Conservation (phyloP, 2,329 filamentous ascomycete species). For the Aspergillus sergii region DNA sequence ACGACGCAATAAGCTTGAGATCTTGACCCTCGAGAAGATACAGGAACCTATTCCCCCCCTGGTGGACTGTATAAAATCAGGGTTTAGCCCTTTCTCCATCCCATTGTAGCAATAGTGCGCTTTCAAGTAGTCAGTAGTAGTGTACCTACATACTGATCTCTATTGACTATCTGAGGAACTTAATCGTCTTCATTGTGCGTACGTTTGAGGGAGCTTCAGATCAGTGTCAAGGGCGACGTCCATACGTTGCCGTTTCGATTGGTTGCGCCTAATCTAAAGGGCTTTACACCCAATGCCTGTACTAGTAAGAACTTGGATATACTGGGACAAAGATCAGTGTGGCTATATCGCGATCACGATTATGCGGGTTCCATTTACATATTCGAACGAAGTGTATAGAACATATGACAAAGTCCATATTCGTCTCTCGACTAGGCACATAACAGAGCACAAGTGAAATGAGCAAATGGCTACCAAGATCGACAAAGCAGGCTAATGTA, state of each 20-base stretch:
- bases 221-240: background rate
- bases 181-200: background rate
- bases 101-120: background rate
- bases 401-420: background rate
- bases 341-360: background rate
- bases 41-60: background rate
- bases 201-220: background rate
- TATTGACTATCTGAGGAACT: background rate
- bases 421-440: background rate
- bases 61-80: background rate
- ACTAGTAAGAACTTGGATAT: background rate
- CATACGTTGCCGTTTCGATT: background rate
- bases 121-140: background rate
- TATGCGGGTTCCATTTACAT: background rate
- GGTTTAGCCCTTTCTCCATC: background rate
- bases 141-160: background rate
- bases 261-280: background rate
- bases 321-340: background rate
- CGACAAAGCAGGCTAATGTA: constrained; percentile 9
- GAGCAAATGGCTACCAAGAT: background rate
- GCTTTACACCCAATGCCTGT: background rate
- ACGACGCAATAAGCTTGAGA: background rate
- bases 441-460: background rate
- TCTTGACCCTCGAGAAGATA: background rate
- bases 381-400: background rate